Evolutionary conservation across 805 yeast genomes (phyloP).

Genomic region (Starmerella scarabaei): DNA sequence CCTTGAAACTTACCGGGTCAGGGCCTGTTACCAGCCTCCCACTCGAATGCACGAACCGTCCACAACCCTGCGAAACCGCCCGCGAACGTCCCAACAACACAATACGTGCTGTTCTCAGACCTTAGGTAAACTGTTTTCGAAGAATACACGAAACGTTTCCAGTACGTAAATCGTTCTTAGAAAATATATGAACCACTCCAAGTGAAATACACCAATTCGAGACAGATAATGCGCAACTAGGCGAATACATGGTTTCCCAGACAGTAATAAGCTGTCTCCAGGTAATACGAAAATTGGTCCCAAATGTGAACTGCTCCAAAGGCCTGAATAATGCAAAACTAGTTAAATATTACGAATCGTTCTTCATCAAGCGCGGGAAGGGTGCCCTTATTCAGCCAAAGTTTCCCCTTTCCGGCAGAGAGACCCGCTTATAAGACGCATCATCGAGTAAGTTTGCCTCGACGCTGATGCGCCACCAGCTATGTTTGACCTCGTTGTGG

Average conservation of each 20-base stretch:
- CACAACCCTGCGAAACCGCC: too few species aligned
- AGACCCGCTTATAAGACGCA: not conserved
- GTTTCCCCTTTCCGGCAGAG: not conserved
- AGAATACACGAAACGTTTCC: too few species aligned
- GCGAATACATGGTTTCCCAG: not conserved
- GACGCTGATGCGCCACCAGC: slow-evolving; percentile 52
- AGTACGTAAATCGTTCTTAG: too few species aligned
- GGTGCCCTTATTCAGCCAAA: not conserved
- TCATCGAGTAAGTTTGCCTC: slow-evolving; percentile 2
- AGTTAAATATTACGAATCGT: not conserved
- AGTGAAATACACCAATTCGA: not conserved
- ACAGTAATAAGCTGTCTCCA: not conserved
- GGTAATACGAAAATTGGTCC: not conserved
- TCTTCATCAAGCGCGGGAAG: not conserved
- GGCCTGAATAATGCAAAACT: not conserved
- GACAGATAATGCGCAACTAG: not conserved
- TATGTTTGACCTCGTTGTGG: slow-evolving; percentile 35
- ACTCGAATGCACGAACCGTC: too few species aligned
- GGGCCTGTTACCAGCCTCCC: too few species aligned
- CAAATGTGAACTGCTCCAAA: not conserved
- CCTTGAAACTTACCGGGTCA: too few species aligned
- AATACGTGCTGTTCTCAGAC: too few species aligned
- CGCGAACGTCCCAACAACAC: too few species aligned
- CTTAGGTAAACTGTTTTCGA: too few species aligned
- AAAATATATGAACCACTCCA: too few species aligned